Base-by-base conservation (phyloP, 2,329 filamentous ascomycete genomes). In the Zelopaecilomyces penicillatus region DNA sequence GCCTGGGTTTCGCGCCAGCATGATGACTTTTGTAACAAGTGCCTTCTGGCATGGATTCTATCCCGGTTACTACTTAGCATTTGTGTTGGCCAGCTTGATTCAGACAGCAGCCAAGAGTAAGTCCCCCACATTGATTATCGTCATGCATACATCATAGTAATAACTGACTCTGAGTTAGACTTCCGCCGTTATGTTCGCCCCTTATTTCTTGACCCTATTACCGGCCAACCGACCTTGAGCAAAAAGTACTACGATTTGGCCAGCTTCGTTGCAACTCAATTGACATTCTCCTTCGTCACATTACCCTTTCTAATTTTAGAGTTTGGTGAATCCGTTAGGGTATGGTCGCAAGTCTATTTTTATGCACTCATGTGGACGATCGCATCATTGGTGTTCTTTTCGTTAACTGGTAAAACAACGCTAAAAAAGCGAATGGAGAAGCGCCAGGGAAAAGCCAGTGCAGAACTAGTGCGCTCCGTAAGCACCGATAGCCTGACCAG, bases 31-130 rank as follows among this genome's bases (percentile, higher is more conserved):
- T 62, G 78, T 82, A 5, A 97, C 93, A 19, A 95, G 89, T 58
- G 91, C 93, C 3, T 83, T 97, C 54, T 98, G 93, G 93, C 93
- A 98, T 60, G 93, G 93, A 30, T 98, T 98, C 66, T 94, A 95
- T 54, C 91, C 93, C 0, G 93, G 93, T 5, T 98, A 98, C 65
- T 97, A 97, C 64, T 68, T 98, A 49, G 77, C 85, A 5, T 98
- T 98, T 58, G 69, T 97, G 35, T 74, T 97, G 6, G 93, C 87
- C 1, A 89, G 88, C 50, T 86, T 98, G 53, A 78, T 96, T 30
- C 93, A 98, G 62, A 96, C 89, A 2, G 83, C 83, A 12, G 90
- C 93, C 44, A 98, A 98, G 72, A 89, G 90, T 96, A 73, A 63
- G 84, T 75, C 12, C 9, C 11, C n/a, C 30, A 30, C 4, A 8